Conservation (phyloP, 495 filamentous ascomycete genomes). For the Penicillium alfredii region DNA sequence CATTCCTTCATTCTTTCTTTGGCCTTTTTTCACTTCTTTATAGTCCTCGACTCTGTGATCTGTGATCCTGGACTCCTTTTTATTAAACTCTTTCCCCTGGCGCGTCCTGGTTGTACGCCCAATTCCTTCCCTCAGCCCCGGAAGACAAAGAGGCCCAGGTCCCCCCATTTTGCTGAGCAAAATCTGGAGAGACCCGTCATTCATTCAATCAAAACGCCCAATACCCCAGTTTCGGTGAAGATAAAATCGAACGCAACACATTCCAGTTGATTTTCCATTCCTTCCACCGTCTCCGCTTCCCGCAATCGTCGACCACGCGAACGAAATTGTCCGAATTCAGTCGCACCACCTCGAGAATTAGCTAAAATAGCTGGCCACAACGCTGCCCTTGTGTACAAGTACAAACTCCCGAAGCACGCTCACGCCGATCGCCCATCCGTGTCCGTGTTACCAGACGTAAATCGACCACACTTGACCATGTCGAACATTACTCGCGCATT, state of each 20-base stretch:
- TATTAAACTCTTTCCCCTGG: constrained; percentile 20
- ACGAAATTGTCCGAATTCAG: constrained; percentile 9
- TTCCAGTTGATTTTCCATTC: constrained; percentile 11
- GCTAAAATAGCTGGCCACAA: too few species aligned
- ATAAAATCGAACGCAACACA: constrained; percentile 5
- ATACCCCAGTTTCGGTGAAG: constrained; percentile 12
- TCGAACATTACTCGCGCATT: constrained; percentile 59
- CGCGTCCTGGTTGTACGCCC: constrained; percentile 40
- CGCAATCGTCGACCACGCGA: constrained; percentile 33
- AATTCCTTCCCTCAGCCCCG: constrained; percentile 27
- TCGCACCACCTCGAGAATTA: constrained; percentile 7
- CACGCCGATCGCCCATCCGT: background rate
- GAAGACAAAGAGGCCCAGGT: constrained; percentile 19
- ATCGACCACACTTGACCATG: constrained; percentile 24
- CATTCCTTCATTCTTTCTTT: constrained; percentile 25
- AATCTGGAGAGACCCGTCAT: constrained; percentile 16
- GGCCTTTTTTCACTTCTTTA: constrained; percentile 27
- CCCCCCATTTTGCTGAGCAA: constrained; percentile 23
- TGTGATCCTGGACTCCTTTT: constrained; percentile 38
- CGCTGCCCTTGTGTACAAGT: too few species aligned
- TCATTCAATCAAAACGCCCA: constrained; percentile 17
- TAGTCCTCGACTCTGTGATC: constrained; percentile 36
- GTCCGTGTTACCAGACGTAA: background rate
- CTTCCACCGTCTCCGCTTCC: constrained; percentile 24
- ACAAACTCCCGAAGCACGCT: too few species aligned